These are phyloP conservation scores for Collybia nuda DNA, from an alignment of 768 basidiomycete genomes.

Conservation along the genomic window DNA sequence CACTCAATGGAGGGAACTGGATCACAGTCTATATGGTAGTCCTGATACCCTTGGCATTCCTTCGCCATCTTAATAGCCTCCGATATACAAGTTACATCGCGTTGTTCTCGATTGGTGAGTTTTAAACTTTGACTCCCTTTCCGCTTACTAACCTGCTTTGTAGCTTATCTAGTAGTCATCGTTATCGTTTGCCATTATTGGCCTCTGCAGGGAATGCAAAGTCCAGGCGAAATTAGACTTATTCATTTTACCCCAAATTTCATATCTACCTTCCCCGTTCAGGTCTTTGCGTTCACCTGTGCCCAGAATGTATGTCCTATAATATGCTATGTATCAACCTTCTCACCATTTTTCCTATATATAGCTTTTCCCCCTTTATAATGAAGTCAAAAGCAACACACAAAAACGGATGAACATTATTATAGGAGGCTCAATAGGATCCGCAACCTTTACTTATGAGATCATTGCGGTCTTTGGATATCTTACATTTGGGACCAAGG, in stretches of 20 bases:
- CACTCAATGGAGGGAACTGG: slow-evolving; percentile 80
- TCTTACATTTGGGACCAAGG: slow-evolving; percentile 88
- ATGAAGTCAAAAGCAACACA: slow-evolving; percentile 81
- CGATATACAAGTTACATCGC: slow-evolving; percentile 92
- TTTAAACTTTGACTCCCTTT: not conserved
- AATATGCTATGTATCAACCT: no score
- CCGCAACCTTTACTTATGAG: slow-evolving; percentile 83
- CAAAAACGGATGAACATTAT: slow-evolving; percentile 87
- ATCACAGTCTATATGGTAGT: slow-evolving; percentile 73
- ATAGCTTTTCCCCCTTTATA: slow-evolving; percentile 92
- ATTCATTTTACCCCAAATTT: slow-evolving; percentile 78
- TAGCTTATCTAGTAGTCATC: slow-evolving; percentile 77
- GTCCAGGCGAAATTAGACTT: slow-evolving; percentile 65
- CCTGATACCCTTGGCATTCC: slow-evolving; percentile 79
- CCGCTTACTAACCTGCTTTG: not conserved
- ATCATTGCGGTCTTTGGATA: slow-evolving; percentile 88
- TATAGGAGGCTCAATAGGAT: slow-evolving; percentile 84
- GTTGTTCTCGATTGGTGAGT: slow-evolving; percentile 84
- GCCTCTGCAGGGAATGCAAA: slow-evolving; percentile 63
- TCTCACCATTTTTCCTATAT: not conserved
- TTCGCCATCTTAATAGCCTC: slow-evolving; percentile 81
- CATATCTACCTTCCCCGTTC: slow-evolving; percentile 87
- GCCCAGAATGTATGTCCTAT: slow-evolving; percentile 75
- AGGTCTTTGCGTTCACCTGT: slow-evolving; percentile 91
- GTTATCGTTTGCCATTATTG: slow-evolving; percentile 80